phyloP scores from a whole-genome alignment of 495 filamentous ascomycete genomes.

The Wilcoxina mikolae region DNA sequence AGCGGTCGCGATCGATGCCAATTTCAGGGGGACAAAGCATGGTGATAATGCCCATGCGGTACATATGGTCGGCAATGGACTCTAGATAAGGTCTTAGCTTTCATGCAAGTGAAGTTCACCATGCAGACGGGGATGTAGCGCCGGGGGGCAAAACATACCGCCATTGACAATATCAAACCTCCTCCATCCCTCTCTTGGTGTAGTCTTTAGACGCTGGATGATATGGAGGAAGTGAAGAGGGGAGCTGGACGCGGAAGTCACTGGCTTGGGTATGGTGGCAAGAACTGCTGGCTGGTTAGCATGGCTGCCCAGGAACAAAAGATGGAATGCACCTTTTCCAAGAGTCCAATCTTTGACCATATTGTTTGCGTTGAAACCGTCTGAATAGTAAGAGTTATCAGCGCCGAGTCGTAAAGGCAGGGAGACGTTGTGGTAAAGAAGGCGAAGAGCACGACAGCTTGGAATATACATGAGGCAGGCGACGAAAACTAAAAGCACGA shows the following conservation, averaged over 20 bases:
- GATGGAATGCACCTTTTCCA: conserved; percentile 12
- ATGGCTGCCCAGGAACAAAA: not conserved
- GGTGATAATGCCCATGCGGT: conserved; percentile 93
- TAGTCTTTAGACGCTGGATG: conserved; percentile 84
- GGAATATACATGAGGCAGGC: no score
- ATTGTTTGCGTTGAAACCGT: conserved; percentile 8
- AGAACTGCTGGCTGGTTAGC: conserved; percentile 11
- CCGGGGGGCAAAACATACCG: conserved; percentile 8
- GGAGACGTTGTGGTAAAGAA: no score
- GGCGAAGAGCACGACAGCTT: no score
- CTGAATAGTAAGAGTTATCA: not conserved
- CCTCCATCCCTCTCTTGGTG: conserved; percentile 87
- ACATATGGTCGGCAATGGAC: conserved; percentile 97
- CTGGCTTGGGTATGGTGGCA: conserved; percentile 15
- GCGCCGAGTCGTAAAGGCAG: not conserved
- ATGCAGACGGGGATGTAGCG: not conserved
- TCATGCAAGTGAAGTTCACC: not conserved
- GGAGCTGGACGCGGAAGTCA: conserved; percentile 43
- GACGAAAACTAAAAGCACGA: no score
- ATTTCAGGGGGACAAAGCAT: conserved; percentile 79
- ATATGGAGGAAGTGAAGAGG: conserved; percentile 88
- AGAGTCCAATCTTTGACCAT: conserved; percentile 22
- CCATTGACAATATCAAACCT: conserved; percentile 57
- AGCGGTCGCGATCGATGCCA: conserved; percentile 61
- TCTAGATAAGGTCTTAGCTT: conserved; percentile 33